These are phyloP conservation scores for Mimosa bimucronata DNA, from an alignment of 306 rosid species.

Conservation along the genomic window DNA sequence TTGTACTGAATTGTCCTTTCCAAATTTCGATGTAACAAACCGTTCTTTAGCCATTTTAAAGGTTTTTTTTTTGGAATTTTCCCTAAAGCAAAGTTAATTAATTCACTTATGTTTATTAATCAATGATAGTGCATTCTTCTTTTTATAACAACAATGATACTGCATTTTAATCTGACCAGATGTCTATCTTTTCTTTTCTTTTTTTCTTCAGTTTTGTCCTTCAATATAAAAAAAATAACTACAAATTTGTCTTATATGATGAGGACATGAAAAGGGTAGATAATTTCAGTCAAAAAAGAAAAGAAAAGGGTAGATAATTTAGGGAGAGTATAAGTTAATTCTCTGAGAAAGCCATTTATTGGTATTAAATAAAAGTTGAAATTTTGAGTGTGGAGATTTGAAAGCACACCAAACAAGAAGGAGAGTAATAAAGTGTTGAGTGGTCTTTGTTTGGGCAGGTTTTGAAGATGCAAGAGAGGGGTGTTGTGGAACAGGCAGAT, in stretches of 20 bases:
- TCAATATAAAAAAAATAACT: no score
- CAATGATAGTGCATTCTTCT: not conserved
- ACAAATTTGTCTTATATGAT: not conserved
- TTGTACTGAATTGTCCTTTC: no score
- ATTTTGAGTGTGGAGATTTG: not conserved
- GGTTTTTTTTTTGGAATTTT: no score
- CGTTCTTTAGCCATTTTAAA: no score
- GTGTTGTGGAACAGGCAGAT: conserved; percentile 49
- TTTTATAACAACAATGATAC: no score
- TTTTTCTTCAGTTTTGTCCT: not conserved
- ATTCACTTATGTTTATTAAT: not conserved
- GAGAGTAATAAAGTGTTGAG: not conserved
- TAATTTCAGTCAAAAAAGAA: no score
- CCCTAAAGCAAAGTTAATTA: no score
- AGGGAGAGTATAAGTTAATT: not conserved
- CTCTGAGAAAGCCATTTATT: not conserved
- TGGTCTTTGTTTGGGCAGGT: conserved; percentile 23
- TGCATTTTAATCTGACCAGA: no score
- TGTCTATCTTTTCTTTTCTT: no score
- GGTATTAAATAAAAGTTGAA: not conserved
- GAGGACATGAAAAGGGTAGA: no score
- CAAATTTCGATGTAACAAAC: no score
- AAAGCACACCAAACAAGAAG: not conserved
- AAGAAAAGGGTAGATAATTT: not conserved
- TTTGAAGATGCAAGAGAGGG: conserved; percentile 26